phyloP scores from a whole-genome alignment of 805 yeast genomes.

The Candida gorgasii region DNA sequence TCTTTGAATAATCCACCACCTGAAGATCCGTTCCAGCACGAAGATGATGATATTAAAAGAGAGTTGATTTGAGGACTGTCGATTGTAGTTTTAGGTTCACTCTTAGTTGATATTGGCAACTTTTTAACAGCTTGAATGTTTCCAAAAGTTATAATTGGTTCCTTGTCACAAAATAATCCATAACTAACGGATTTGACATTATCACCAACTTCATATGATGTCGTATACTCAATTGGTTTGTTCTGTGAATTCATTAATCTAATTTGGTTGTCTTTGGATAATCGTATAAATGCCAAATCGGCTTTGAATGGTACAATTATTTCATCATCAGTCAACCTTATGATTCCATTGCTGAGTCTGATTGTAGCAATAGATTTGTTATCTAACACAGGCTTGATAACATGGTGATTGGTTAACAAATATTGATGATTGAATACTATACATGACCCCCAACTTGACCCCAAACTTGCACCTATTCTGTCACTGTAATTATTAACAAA shows the following conservation, averaged over 20 bases:
- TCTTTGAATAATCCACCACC: conserved; percentile 45
- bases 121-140: conserved; percentile 19
- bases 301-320: conserved; percentile 31
- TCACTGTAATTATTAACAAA: conserved; percentile 10
- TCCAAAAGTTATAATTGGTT: conserved; percentile 39
- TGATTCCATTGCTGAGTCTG: neutral
- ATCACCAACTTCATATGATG: conserved; percentile 18
- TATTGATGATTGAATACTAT: conserved; percentile 30
- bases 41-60: conserved; percentile 38
- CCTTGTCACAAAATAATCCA: conserved; percentile 37
- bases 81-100: no score
- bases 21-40: conserved; percentile 54
- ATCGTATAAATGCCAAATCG: conserved; percentile 39
- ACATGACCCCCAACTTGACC: conserved; percentile 50
- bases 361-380: conserved; percentile 8
- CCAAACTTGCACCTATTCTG: no score
- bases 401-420: conserved; percentile 46
- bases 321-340: conserved; percentile 18
- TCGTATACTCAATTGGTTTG: conserved; percentile 10
- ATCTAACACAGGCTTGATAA: conserved; percentile 22
- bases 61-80: conserved; percentile 1
- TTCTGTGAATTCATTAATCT: conserved; percentile 3
- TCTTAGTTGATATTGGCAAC: neutral
- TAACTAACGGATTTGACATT: conserved; percentile 35
- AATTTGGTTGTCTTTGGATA: conserved; percentile 18